Conservation (phyloP, 257 asterid genomes). For the Nicotiana noctiflora region DNA sequence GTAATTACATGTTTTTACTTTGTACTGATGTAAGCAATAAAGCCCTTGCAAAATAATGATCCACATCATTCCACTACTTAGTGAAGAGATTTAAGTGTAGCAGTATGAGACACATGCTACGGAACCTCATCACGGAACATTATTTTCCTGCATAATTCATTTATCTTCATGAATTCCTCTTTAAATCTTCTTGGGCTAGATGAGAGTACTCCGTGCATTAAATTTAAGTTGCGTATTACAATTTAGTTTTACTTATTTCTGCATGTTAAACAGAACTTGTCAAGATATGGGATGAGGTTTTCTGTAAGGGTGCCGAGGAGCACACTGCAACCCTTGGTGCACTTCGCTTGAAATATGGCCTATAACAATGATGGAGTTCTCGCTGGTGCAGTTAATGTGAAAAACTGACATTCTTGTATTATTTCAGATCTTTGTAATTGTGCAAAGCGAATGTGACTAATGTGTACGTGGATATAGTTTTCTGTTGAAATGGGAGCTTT, state of each 20-base stretch:
- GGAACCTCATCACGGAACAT: not conserved
- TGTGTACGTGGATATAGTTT: not conserved
- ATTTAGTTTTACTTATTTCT: slow-evolving; percentile 13
- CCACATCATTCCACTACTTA: not conserved
- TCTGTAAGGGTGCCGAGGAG: slow-evolving; percentile 40
- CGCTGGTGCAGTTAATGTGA: not conserved
- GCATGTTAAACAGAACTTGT: slow-evolving; percentile 43
- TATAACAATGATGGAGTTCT: slow-evolving; percentile 21
- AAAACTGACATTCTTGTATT: not conserved
- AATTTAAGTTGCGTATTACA: not conserved
- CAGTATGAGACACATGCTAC: not conserved
- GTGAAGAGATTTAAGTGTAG: not conserved
- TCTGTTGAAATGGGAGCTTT: not conserved
- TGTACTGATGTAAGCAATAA: not conserved
- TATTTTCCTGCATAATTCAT: not conserved
- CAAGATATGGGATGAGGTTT: slow-evolving; percentile 64
- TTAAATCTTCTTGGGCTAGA: not conserved
- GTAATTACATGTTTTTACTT: not conserved
- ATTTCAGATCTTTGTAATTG: not conserved
- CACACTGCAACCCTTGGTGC: slow-evolving; percentile 35
- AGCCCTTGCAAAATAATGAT: not conserved
- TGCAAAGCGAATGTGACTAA: not conserved
- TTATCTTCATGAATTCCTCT: slow-evolving; percentile 3
- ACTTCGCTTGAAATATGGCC: slow-evolving; percentile 40
- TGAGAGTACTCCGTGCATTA: not conserved